Evolutionary conservation across 352 stramenopile genomes (phyloP).

Genomic region (Phytophthora capsici): DNA sequence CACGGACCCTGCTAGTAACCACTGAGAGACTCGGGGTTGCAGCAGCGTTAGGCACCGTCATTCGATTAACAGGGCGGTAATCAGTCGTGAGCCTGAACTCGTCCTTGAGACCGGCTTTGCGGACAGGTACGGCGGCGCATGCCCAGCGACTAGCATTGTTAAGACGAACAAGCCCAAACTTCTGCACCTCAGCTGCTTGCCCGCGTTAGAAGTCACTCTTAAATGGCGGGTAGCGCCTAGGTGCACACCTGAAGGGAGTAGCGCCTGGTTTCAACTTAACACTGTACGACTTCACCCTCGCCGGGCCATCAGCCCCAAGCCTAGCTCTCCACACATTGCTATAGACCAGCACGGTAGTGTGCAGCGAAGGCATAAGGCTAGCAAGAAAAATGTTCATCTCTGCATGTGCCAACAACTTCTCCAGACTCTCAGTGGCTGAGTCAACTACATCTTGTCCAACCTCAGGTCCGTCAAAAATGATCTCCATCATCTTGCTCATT

Average conservation of each 20-base stretch:
- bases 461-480: slow-evolving; percentile 17
- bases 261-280: too few relatives aligned
- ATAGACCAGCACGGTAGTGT: slow-evolving; percentile 3
- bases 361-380: not conserved
- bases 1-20: slow-evolving; percentile 5
- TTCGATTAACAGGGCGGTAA: too few relatives aligned
- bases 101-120: not conserved
- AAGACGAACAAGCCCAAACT: not conserved
- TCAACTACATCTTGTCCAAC: not conserved
- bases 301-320: slow-evolving; percentile 3
- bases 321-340: slow-evolving; percentile 9
- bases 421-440: not conserved
- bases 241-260: slow-evolving; percentile 4
- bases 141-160: slow-evolving; percentile 12
- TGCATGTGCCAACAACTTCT: too few relatives aligned
- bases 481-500: too few relatives aligned
- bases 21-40: slow-evolving; percentile 24
- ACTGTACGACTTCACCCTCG: slow-evolving; percentile 3
- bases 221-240: slow-evolving; percentile 9
- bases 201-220: not conserved
- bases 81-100: slow-evolving; percentile 7
- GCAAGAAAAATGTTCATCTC: too few relatives aligned
- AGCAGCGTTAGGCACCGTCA: slow-evolving; percentile 6
- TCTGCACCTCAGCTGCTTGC: not conserved
- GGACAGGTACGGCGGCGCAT: slow-evolving; percentile 1